A percentile compares a stretch with the other conserved stretches of the same genome.
Conservation (phyloP, 2,329 filamentous ascomycete genomes). For the Fusarium sp. region DNA sequence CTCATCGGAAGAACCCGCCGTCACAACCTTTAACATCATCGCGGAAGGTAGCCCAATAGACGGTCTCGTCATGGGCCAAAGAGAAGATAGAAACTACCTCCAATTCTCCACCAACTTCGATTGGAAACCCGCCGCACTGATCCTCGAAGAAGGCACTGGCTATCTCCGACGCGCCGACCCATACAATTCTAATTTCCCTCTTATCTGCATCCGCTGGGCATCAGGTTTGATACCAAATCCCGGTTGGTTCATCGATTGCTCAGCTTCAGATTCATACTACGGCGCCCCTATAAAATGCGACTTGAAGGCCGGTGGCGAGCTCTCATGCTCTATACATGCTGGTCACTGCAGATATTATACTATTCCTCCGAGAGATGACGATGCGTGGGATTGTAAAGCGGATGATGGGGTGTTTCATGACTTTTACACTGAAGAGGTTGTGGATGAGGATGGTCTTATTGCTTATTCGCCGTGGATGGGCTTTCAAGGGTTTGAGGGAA, state of each 20-base stretch:
- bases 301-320: neutral
- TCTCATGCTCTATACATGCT: neutral
- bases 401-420: neutral
- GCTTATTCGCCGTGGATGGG: neutral
- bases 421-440: neutral
- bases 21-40: neutral
- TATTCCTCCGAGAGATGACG: neutral
- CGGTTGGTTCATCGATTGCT: neutral
- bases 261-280: neutral
- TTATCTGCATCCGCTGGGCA: neutral
- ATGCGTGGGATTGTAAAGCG: neutral
- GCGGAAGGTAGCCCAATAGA: neutral
- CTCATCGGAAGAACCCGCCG: neutral
- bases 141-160: neutral
- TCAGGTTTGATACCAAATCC: neutral
- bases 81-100: neutral
- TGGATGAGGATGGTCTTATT: neutral
- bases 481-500: neutral
- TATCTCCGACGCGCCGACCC: neutral
- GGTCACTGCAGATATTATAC: neutral
- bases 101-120: neutral
- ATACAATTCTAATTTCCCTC: rapidly evolving
- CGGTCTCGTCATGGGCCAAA: neutral
- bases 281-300: neutral
- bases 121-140: neutral